A percentile compares a stretch with the other conserved stretches of the same genome.
phyloP scores from a whole-genome alignment of 805 yeast genomes.

The Candida pseudofarinosa region DNA sequence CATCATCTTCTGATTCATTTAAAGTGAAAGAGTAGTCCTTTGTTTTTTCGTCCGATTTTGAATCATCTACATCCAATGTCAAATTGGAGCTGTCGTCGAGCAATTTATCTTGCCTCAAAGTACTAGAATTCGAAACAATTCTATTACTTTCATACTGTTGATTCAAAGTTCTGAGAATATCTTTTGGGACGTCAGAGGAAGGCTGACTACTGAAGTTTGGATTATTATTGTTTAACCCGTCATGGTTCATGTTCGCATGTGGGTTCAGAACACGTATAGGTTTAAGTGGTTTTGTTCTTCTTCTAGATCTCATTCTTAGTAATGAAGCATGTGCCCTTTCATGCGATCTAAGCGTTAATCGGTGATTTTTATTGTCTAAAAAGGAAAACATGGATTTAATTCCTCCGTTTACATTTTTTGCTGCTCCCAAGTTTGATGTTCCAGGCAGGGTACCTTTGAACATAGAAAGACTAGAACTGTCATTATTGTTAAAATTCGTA shows the following conservation, averaged over 20 bases:
- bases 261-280: constrained; percentile 19
- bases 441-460: not conserved
- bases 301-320: constrained; percentile 54
- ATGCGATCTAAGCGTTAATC: constrained; percentile 38
- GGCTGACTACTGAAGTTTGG: not conserved
- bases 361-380: constrained; percentile 24
- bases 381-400: constrained; percentile 8
- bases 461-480: not conserved
- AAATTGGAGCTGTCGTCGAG: not conserved
- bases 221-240: not conserved
- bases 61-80: not conserved
- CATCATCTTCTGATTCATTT: not conserved
- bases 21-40: not conserved
- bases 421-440: not conserved
- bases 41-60: not conserved
- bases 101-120: not conserved
- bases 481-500: constrained; percentile 9
- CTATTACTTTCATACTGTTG: not conserved
- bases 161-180: not conserved
- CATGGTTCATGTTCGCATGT: not conserved
- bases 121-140: not conserved
- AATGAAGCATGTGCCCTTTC: constrained; percentile 67
- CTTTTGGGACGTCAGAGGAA: not conserved
- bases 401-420: not conserved
- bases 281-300: constrained; percentile 45